A percentile compares a stretch with the other conserved stretches of the same genome.
Conservation (phyloP, 1,284 basidiomycete genomes). For the Ceratobasidium sp. region DNA sequence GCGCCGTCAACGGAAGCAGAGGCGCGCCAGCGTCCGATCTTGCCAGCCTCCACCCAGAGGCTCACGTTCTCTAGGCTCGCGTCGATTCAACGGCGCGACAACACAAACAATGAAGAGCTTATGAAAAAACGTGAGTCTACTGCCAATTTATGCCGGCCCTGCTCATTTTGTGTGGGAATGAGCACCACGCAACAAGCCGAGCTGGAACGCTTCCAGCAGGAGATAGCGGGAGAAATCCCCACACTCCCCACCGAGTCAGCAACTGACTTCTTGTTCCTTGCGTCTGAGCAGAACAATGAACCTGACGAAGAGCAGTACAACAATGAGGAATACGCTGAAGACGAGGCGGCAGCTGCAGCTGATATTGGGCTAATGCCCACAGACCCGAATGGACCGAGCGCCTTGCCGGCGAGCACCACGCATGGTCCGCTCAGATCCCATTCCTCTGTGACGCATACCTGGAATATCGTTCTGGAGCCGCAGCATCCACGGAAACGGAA, state of each 20-base stretch:
- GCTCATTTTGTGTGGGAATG: too few species aligned
- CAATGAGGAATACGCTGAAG: too few species aligned
- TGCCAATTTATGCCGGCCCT: too few species aligned
- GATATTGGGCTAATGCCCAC: not conserved
- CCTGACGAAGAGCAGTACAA: too few species aligned
- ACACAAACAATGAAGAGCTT: not conserved
- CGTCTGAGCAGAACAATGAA: too few species aligned
- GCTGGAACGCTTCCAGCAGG: too few species aligned
- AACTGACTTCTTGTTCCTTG: too few species aligned
- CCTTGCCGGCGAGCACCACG: not conserved
- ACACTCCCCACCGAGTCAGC: too few species aligned
- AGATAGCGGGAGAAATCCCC: too few species aligned
- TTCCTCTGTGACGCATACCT: not conserved
- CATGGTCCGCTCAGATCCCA: not conserved
- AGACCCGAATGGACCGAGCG: slow-evolving; percentile 1
- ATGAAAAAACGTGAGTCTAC: slow-evolving; percentile 5
- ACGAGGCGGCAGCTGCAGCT: too few species aligned
- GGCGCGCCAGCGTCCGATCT: not conserved
- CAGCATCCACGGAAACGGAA: not conserved
- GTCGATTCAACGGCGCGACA: not conserved
- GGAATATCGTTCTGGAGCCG: not conserved
- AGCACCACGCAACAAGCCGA: too few species aligned
- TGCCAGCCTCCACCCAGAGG: not conserved
- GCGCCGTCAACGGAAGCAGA: not conserved
- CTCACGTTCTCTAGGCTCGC: not conserved